Base-by-base conservation (phyloP, 2,329 filamentous ascomycete species). In the Xylariaceae sp. region DNA sequence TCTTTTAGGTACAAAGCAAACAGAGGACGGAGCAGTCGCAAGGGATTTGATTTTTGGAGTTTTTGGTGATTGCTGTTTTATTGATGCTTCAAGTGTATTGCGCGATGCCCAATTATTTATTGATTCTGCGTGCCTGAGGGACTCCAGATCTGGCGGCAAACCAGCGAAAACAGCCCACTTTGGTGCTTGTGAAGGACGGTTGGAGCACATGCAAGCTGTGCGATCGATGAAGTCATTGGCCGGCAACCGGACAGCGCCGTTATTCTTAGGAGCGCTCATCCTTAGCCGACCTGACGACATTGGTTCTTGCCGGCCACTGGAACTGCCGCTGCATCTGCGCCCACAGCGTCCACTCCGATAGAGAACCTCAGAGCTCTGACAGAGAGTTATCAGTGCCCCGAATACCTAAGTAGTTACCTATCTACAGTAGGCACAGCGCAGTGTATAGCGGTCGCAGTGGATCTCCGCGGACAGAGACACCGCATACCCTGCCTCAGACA, bases 221-320 rank as follows among this genome's bases (percentile, higher is more conserved):
- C 52, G 52, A 53, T 32, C 15, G 40, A 60, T 60, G 58, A 60
- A 60, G 58, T 58, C 56, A 60, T 59, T 60, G 53, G 56, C 32
- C 48, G 47, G 18, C 18, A 15, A 21, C 30, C 36, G 26, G 37
- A 37, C 46, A 37, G 44, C 37, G 15, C 34, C 48, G 30, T 37
- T 34, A 34, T 34, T 34, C 32, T 34, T 34, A 10, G 9, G 3
- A 3, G 9, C 3, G 29, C 7, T 30, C 6, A 7, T 30, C 6
- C 13, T 15, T 34, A 13, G 10, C 5, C 32, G 32, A 13, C 10
- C 13, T 15, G 32, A 34, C 45, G 45, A 26, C 45, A n/a, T 19
- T 26, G 45, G 34, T 22, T 36, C 49, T 47, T 57, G 49, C 34
- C 10, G 40, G 47, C 53, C 53, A 58, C 32, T 34, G 32, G 3